Conservation (phyloP, 2,329 filamentous ascomycete species). For the Ploettnerulaceae sp. region DNA sequence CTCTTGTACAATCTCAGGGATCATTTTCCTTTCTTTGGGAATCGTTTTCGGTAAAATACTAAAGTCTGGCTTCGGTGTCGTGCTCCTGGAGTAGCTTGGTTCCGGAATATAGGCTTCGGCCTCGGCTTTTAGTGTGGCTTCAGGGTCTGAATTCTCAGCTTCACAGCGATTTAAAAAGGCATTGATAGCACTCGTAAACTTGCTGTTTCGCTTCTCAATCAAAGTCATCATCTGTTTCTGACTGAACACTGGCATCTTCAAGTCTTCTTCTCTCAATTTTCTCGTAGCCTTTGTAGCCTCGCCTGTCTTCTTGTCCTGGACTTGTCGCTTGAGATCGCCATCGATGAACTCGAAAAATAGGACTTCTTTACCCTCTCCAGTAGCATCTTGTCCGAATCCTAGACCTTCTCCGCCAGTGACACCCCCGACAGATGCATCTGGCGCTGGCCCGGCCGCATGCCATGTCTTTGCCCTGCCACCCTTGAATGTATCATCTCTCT, state of each 20-base stretch:
- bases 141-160: constrained; percentile 60
- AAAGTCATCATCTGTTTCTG: constrained; percentile 86
- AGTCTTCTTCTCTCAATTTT: constrained; percentile 67
- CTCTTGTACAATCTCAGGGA: constrained; percentile 80
- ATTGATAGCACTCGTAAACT: constrained; percentile 74
- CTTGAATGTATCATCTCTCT: constrained; percentile 60
- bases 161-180: constrained; percentile 71
- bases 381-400: constrained; percentile 29
- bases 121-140: constrained; percentile 56
- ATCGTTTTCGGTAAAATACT: constrained; percentile 63
- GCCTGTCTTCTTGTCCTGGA: constrained; percentile 66
- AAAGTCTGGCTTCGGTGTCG: constrained; percentile 33
- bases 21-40: constrained; percentile 71
- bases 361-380: constrained; percentile 55
- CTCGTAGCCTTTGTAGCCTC: constrained; percentile 63
- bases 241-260: constrained; percentile 89
- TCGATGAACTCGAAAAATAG: constrained; percentile 91
- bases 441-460: constrained; percentile 44
- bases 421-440: constrained; percentile 54
- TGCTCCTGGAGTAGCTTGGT: constrained; percentile 43
- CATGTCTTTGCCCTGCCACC: constrained; percentile 49
- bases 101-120: constrained; percentile 57
- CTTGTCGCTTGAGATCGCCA: constrained; percentile 80
- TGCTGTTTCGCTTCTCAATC: constrained; percentile 84
- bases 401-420: constrained; percentile 46